Percentiles rank a stretch among this genome's conserved stretches.
phyloP scores from a whole-genome alignment of 768 basidiomycete genomes.

The Agaricus blazei region DNA sequence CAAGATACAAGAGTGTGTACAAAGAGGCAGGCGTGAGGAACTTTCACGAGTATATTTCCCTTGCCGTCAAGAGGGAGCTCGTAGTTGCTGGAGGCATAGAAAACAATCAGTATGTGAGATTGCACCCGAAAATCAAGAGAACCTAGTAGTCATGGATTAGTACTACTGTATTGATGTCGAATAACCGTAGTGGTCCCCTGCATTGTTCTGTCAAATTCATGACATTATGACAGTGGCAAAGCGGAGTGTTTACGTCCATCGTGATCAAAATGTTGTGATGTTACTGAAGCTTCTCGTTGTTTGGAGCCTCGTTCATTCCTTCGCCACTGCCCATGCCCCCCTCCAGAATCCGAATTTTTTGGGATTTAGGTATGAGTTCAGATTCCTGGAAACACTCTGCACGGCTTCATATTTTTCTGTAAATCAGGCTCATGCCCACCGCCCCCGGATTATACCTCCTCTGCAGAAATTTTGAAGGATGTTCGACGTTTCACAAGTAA shows the following conservation, averaged over 20 bases:
- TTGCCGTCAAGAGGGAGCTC: constrained; percentile 5
- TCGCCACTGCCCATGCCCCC: not conserved
- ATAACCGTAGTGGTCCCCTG: not conserved
- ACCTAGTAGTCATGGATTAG: not conserved
- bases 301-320: not conserved
- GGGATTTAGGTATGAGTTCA: constrained; percentile 12
- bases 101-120: not conserved
- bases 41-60: constrained; percentile 9
- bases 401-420: not conserved
- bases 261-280: no score
- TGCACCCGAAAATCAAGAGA: not conserved
- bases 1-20: not conserved
- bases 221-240: no score
- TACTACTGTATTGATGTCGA: not conserved
- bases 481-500: not conserved
- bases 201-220: no score
- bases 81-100: constrained; percentile 9
- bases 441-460: not conserved
- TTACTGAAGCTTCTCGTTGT: no score
- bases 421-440: not conserved
- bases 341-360: constrained; percentile 7
- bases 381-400: not conserved
- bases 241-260: no score
- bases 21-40: constrained; percentile 4
- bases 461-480: not conserved